Percentiles rank a stretch among this genome's conserved stretches.
These are phyloP conservation scores for Camelina hispida DNA, from an alignment of 345 rosid genomes.

Conservation along the genomic window DNA sequence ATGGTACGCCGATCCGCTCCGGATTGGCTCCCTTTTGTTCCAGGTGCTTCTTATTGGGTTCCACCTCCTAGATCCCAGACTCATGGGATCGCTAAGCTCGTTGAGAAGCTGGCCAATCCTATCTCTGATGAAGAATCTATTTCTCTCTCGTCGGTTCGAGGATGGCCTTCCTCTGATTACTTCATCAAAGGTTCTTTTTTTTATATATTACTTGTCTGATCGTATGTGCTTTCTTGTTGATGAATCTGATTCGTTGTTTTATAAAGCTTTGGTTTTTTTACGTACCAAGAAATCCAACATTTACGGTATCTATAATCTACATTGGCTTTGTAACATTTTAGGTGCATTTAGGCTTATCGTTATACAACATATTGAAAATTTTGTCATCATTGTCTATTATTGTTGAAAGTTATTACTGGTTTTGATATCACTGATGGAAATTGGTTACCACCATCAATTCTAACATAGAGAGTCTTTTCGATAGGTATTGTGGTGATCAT, in stretches of 20 bases:
- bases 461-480: constrained; percentile 7
- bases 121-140: constrained; percentile 57
- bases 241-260: not conserved
- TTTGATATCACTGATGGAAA: too few relatives aligned
- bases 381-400: too few relatives aligned
- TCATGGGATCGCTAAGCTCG: constrained; percentile 72
- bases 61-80: constrained; percentile 70
- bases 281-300: not conserved
- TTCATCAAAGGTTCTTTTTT: constrained; percentile 67
- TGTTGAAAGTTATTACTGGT: too few relatives aligned
- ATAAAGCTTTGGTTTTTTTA: constrained; percentile 20
- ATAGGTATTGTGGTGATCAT: constrained; percentile 2
- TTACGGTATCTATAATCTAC: not conserved
- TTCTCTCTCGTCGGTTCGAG: constrained; percentile 64
- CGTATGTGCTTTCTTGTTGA: not conserved
- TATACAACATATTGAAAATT: not conserved
- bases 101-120: constrained; percentile 77
- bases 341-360: not conserved
- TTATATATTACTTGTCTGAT: not conserved
- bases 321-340: not conserved
- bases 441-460: not conserved
- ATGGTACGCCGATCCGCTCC: constrained; percentile 93
- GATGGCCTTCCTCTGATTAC: constrained; percentile 92
- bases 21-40: constrained; percentile 96
- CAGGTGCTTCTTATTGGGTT: constrained; percentile 96